These are phyloP conservation scores for Penicillium macrosclerotiorum DNA, from an alignment of 495 filamentous ascomycete genomes.

Conservation along the genomic window DNA sequence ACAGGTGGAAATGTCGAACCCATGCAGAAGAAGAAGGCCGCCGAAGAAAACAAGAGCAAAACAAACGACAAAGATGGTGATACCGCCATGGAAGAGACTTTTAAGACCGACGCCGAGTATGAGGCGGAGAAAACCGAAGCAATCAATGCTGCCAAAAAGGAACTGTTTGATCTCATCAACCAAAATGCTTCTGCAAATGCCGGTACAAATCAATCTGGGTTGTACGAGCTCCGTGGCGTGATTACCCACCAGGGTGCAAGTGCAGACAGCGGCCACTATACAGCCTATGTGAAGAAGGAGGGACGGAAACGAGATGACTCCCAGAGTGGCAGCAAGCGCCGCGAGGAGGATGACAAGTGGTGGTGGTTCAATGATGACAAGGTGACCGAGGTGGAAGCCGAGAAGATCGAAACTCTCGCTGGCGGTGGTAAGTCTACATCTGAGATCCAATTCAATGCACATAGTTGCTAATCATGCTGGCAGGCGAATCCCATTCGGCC, in stretches of 20 bases:
- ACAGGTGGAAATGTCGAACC: conserved; percentile 35
- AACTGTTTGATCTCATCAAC: conserved; percentile 71
- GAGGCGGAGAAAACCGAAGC: conserved; percentile 77
- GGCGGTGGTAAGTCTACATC: conserved; percentile 71
- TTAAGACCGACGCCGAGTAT: conserved; percentile 90
- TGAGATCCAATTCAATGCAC: background rate
- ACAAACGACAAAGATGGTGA: conserved; percentile 60
- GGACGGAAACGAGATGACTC: conserved; percentile 54
- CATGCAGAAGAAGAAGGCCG: conserved; percentile 50
- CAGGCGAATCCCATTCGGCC: conserved; percentile 88
- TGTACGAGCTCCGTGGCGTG: conserved; percentile 92
- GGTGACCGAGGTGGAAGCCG: conserved; percentile 84
- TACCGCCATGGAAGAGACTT: conserved; percentile 69
- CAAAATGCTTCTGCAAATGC: conserved; percentile 69
- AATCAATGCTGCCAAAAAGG: conserved; percentile 76
- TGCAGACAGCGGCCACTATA: conserved; percentile 97
- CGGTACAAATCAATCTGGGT: conserved; percentile 83
- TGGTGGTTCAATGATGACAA: conserved; percentile 99
- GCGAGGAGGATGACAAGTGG: conserved; percentile 88
- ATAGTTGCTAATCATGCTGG: conserved; percentile 16
- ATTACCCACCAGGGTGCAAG: conserved; percentile 98
- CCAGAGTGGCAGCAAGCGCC: conserved; percentile 61
- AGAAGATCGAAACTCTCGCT: conserved; percentile 86
- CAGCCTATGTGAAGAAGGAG: conserved; percentile 93
- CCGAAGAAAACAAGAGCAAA: conserved; percentile 54